Evolutionary conservation across 805 yeast genomes (phyloP).

Genomic region (Yamadazyma philogaea): DNA sequence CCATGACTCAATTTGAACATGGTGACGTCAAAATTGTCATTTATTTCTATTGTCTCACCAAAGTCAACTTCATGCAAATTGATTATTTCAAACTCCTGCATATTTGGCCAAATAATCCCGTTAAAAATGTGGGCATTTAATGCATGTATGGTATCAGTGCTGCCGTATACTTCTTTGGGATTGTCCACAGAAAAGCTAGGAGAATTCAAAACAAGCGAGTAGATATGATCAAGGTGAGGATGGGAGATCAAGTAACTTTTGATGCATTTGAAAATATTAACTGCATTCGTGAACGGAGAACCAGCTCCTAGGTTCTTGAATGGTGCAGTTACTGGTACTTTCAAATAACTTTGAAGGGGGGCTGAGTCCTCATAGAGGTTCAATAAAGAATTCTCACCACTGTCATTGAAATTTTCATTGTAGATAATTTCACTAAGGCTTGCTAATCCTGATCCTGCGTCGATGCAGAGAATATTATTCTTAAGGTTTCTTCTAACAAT

Average conservation of each 20-base stretch:
- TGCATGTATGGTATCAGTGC: slow-evolving; percentile 48
- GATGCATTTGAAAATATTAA: slow-evolving; percentile 22
- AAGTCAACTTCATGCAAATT: slow-evolving; percentile 18
- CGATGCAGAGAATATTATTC: slow-evolving; percentile 55
- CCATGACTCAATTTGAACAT: slow-evolving; percentile 38
- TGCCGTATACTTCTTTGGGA: slow-evolving; percentile 51
- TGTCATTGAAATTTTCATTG: slow-evolving; percentile 20
- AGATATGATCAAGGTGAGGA: slow-evolving; percentile 79
- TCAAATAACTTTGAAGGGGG: slow-evolving; percentile 19
- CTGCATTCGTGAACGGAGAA: slow-evolving; percentile 12
- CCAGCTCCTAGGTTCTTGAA: slow-evolving; percentile 16
- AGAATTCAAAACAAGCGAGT: slow-evolving; percentile 67
- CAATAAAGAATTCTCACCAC: slow-evolving; percentile 11
- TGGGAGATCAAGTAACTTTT: slow-evolving; percentile 63
- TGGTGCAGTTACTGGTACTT: slow-evolving; percentile 20
- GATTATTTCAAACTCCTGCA: slow-evolving; percentile 34
- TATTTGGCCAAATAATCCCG: slow-evolving; percentile 77
- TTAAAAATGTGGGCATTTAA: slow-evolving; percentile 63
- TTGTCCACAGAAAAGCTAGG: slow-evolving; percentile 43
- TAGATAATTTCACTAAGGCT: slow-evolving; percentile 45
- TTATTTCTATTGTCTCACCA: slow-evolving; percentile 14
- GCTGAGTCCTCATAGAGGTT: slow-evolving; percentile 29
- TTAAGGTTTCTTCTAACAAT: slow-evolving; percentile 23
- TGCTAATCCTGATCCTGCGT: slow-evolving; percentile 75
- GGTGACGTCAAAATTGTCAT: slow-evolving; percentile 22